Evolutionary conservation across 495 filamentous ascomycete species (phyloP), one percentile per base, ranked within the genome.

Genomic region (Trichoderma orchidacearum): DNA sequence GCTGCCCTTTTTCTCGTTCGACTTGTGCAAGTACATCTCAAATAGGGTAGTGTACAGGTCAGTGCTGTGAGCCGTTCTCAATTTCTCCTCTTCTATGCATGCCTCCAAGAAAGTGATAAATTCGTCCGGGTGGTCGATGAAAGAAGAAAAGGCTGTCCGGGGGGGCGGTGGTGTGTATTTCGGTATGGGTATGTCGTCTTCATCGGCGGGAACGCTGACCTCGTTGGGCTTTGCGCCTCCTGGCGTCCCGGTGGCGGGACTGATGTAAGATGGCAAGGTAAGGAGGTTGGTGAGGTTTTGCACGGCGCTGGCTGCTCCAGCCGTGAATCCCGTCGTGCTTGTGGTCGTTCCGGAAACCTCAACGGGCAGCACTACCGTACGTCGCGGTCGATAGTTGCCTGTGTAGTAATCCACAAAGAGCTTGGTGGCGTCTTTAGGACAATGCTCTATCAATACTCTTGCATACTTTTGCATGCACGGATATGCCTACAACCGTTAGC

Each of bases 41-140:
- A 98, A 97, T 29, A 98, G 70, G 0, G 93, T 96, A 1, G 93
- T 97, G 68, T 92, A 92, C 36, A 98, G 81, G 67, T 97, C 94
- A 6, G 81, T 75, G 61, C 83, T 86, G 61, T 96, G 87, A 11
- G 69, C 63, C 52, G 87, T 73, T 25, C 79, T 82, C 4, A 93
- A 68, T 23, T 80, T 70, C 6, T 85, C 77, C 59, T 85, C 79
- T 57, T 81, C 77, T 6, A 87, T 80, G 54, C 84, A 91, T 23
- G 86, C 86, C 72, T 98, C 93, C 1, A 98, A 73, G 64, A 98
- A 98, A 11, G 81, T 72, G 53, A 96, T 87, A 64, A 98, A 96
- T 61, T 96, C 81, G 55, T 86, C 79, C 0, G 93, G 82, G 62
- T 96, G 90, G 63, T 96, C 92, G 51, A 97, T 91, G 66, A 97